These are phyloP conservation scores for Aquanectria penicillioides DNA, from an alignment of 2,329 filamentous ascomycete species.

Conservation along the genomic window DNA sequence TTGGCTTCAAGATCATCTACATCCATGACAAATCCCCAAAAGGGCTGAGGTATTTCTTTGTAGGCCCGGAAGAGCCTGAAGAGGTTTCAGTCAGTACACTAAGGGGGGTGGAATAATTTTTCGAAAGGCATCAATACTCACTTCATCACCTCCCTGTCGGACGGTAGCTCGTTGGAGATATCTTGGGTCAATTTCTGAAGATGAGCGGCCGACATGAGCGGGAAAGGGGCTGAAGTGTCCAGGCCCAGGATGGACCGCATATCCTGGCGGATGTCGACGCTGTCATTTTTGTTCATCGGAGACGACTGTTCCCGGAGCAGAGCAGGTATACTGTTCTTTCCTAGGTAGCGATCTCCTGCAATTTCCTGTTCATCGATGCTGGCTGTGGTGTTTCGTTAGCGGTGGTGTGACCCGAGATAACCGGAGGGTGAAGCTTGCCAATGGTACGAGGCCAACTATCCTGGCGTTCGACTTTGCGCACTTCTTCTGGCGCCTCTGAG, in stretches of 20 bases:
- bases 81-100: constrained; percentile 18
- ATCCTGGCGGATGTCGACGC: constrained; percentile 69
- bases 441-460: constrained; percentile 56
- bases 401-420: constrained; percentile 24
- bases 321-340: constrained; percentile 75
- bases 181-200: constrained; percentile 69
- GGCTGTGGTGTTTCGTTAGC: constrained; percentile 46
- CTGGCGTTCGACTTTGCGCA: constrained; percentile 49
- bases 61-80: constrained; percentile 70
- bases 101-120: background rate
- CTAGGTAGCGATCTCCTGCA: constrained; percentile 69
- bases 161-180: constrained; percentile 69
- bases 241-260: constrained; percentile 74
- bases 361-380: constrained; percentile 63
- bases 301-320: constrained; percentile 70
- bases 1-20: constrained; percentile 73
- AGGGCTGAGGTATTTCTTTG: constrained; percentile 73
- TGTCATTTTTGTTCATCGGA: constrained; percentile 60
- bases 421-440: constrained; percentile 41
- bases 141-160: constrained; percentile 74
- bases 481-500: constrained; percentile 45
- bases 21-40: constrained; percentile 75
- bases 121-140: constrained; percentile 47
- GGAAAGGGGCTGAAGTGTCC: constrained; percentile 73
- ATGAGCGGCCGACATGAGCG: constrained; percentile 72